These are phyloP conservation scores for Nepenthes mirabilis DNA, from an alignment of 148 eudicot genomes.

Conservation along the genomic window DNA sequence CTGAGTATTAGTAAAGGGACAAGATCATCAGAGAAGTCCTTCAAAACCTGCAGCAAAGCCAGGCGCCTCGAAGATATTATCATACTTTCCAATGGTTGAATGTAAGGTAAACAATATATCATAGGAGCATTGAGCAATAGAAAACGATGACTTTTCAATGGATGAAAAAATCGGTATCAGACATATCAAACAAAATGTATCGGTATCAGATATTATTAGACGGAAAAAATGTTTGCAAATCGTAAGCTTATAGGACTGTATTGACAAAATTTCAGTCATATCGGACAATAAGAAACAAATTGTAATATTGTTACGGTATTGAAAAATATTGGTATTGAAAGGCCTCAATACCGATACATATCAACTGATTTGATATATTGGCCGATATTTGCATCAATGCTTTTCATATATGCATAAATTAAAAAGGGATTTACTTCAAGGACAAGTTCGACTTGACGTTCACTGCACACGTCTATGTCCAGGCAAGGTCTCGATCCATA, in stretches of 20 bases:
- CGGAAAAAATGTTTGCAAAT: no score
- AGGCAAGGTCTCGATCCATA: conserved; percentile 79
- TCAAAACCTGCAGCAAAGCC: conserved; percentile 38
- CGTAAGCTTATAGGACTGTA: no score
- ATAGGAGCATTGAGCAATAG: neutral
- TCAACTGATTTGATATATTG: no score
- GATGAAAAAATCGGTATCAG: no score
- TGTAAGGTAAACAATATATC: neutral
- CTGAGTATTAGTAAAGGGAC: conserved; percentile 55
- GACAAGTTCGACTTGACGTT: conserved; percentile 82
- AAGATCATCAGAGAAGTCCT: conserved; percentile 41
- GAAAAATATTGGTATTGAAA: no score
- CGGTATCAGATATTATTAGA: no score
- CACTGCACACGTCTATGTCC: conserved; percentile 81
- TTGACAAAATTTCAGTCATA: neutral
- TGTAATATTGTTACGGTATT: no score
- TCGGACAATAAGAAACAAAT: conserved; percentile 1
- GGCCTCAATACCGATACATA: no score
- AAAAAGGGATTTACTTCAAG: conserved; percentile 35
- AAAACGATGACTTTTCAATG: no score
- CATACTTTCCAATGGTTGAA: neutral
- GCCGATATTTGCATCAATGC: neutral
- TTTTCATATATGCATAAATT: neutral
- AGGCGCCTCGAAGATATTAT: conserved; percentile 4
- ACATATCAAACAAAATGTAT: no score